phyloP scores from a whole-genome alignment of 192 early-diverging fungal genomes.

The Coemansia guatemalensis region DNA sequence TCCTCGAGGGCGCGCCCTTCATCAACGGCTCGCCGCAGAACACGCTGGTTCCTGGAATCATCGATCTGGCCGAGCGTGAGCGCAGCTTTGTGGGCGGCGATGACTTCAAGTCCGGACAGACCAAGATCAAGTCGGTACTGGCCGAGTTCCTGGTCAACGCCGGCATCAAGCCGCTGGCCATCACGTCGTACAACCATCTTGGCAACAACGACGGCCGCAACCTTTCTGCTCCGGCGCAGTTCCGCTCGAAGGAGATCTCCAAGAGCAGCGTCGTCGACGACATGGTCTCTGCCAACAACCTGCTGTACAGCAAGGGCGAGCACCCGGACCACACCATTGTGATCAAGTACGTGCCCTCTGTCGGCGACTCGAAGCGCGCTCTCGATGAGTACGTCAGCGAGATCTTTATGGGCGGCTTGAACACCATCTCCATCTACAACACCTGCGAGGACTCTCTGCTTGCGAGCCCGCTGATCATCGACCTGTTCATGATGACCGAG shows the following conservation, averaged over 20 bases:
- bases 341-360: slow-evolving; percentile 97
- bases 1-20: slow-evolving; percentile 94
- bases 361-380: slow-evolving; percentile 97
- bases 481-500: slow-evolving; percentile 93
- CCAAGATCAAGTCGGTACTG: slow-evolving; percentile 99
- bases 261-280: slow-evolving; percentile 99
- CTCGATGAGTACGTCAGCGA: slow-evolving; percentile 98
- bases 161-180: slow-evolving; percentile 96
- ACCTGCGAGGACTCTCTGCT: slow-evolving; percentile 99
- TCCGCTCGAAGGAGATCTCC: slow-evolving; percentile 99
- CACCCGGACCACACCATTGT: slow-evolving; percentile 89
- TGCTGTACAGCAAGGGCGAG: slow-evolving; percentile 82
- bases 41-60: slow-evolving; percentile 96
- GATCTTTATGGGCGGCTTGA: slow-evolving; percentile 98
- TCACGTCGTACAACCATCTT: slow-evolving; percentile 97
- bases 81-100: slow-evolving; percentile 95
- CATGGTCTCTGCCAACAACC: slow-evolving; percentile 94
- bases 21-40: slow-evolving; percentile 99
- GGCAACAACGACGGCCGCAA: slow-evolving; percentile 99
- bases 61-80: slow-evolving; percentile 87
- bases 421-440: slow-evolving; percentile 97
- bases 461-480: slow-evolving; percentile 96
- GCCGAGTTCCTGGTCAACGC: slow-evolving; percentile 98
- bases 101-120: slow-evolving; percentile 99
- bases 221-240: slow-evolving; percentile 95